A percentile compares a stretch with the other conserved stretches of the same genome.
Evolutionary conservation across 768 basidiomycete genomes (phyloP).

Genomic region (Suillus fuscotomentosus): DNA sequence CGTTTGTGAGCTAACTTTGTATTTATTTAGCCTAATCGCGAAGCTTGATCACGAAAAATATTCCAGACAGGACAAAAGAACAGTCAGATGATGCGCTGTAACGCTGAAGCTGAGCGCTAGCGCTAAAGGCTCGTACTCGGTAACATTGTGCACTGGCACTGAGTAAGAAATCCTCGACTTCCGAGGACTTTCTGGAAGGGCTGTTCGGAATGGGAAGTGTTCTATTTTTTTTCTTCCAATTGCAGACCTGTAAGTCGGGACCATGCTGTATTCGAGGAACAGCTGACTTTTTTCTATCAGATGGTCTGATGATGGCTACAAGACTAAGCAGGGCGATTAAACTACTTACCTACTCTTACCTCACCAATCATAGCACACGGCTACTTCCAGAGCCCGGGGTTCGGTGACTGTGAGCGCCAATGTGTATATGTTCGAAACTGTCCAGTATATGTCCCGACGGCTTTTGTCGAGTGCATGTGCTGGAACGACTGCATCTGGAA

Average conservation of each 20-base stretch:
- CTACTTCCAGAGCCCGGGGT: not conserved
- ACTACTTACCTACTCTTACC: not conserved
- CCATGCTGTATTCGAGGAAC: not conserved
- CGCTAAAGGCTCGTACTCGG: not conserved
- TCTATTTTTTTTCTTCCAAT: not conserved
- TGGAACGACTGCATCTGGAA: not conserved
- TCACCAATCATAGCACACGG: not conserved
- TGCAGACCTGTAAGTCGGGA: not conserved
- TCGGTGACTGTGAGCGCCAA: not conserved
- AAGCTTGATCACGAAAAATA: not conserved
- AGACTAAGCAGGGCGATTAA: not conserved
- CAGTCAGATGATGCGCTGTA: not conserved
- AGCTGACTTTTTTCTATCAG: not conserved
- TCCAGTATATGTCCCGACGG: not conserved
- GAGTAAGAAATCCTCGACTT: not conserved
- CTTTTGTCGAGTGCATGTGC: not conserved
- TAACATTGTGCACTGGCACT: not conserved
- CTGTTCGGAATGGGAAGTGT: not conserved
- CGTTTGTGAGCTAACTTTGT: not conserved
- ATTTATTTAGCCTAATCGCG: not conserved
- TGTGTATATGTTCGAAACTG: not conserved
- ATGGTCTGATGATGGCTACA: not conserved
- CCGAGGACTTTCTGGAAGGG: not conserved
- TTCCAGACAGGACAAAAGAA: not conserved
- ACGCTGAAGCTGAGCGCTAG: no score